Base-by-base conservation (phyloP, 2,329 filamentous ascomycete genomes). In the Daldinia sp. region DNA sequence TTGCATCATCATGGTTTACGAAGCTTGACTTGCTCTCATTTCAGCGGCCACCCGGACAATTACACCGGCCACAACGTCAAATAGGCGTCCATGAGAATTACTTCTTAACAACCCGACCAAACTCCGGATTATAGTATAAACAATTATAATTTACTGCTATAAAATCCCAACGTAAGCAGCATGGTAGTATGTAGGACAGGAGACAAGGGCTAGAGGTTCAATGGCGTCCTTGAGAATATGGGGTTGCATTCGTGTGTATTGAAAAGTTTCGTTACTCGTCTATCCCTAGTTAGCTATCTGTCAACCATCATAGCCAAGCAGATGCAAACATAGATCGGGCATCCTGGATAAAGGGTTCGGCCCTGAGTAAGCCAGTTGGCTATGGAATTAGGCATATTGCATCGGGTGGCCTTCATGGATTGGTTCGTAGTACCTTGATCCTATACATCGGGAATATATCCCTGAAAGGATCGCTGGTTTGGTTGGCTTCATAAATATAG, bases 21-120 rank as follows among this genome's bases (percentile, higher is more conserved):
- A 57, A 50, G 25, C 43, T 48, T n/a, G 52, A 48, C 19, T 49
- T n/a, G n/a, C n/a, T 8, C 21, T 61, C 56, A 54, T 47, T 54
- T 48, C 57, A 45, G 50, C 37, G 58, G 61, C 50, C 61, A 61
- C 57, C 61, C 58, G 61, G 50, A 48, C 32, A 53, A 48, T 63
- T 58, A 35, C 35, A 32, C 47, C 45, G 52, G 39, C 10, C 15
- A 17, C 6, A 50, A 30, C 48, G 43, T 45, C 23, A 19, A 58
- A 39, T 62, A 57, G 54, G 30, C 61, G 62, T 58, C 17, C 21
- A 64, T 57, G 64, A 58, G 57, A 67, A 67, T 27, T 48, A 67
- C 64, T 55, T 62, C 58, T 56, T 57, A 39, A 53, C 45, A 57
- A 48, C n/a, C n/a, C 49, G 63, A 61, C 50, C 64, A 59, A 62